These are phyloP conservation scores for Suillus discolor DNA, from an alignment of 768 basidiomycete genomes.

Conservation along the genomic window DNA sequence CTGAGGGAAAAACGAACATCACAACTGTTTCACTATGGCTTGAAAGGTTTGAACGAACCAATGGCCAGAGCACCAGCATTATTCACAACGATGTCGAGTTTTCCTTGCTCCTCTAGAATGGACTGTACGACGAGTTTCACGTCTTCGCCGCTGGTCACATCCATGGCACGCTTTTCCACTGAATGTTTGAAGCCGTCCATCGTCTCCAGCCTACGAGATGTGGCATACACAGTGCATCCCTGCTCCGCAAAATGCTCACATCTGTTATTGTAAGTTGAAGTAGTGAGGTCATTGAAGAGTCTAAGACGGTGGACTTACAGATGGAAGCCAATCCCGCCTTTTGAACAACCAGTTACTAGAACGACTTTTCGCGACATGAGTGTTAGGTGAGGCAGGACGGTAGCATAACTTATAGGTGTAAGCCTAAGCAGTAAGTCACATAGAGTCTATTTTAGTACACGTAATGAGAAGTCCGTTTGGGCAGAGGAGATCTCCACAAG, in stretches of 20 bases:
- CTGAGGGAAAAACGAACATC: conserved; percentile 24
- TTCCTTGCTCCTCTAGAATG: conserved; percentile 57
- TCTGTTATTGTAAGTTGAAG: conserved; percentile 34
- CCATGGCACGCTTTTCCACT: conserved; percentile 54
- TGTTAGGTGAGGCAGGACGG: neutral
- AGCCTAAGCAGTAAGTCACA: too few relatives aligned
- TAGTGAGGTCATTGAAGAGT: neutral
- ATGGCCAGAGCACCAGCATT: conserved; percentile 62
- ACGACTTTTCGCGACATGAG: conserved; percentile 42
- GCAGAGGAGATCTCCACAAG: too few relatives aligned
- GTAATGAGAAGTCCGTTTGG: too few relatives aligned
- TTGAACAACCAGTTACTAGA: conserved; percentile 72
- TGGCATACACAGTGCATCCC: conserved; percentile 78
- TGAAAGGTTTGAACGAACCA: conserved; percentile 37
- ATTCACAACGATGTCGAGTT: conserved; percentile 75
- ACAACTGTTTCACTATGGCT: conserved; percentile 7
- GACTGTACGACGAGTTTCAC: conserved; percentile 51
- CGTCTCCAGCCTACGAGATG: conserved; percentile 62
- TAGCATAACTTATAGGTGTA: neutral
- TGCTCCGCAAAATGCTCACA: conserved; percentile 66
- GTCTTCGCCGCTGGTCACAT: conserved; percentile 64
- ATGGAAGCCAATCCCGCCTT: conserved; percentile 72
- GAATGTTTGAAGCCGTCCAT: conserved; percentile 56
- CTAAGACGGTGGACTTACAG: conserved; percentile 41
- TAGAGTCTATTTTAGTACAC: too few relatives aligned